Evolutionary conservation across 2,329 filamentous ascomycete genomes (phyloP).

Genomic region (Mycosphaerelloides madeirae): DNA sequence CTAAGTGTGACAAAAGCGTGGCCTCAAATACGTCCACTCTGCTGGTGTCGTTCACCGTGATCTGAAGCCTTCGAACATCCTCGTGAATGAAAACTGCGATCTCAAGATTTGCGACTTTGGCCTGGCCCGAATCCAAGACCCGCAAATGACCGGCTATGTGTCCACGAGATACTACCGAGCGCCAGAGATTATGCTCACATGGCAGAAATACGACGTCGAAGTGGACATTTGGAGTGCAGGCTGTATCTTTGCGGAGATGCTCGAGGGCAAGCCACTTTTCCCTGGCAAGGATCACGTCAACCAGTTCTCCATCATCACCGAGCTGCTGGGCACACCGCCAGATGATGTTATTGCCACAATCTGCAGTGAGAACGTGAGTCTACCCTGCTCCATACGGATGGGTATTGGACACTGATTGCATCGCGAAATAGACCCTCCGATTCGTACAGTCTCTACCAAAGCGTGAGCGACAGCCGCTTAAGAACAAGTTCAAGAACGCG

Average conservation of each 20-base stretch:
- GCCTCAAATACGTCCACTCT: conserved; percentile 97
- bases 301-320: conserved; percentile 99
- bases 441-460: conserved; percentile 97
- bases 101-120: conserved; percentile 99
- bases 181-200: conserved; percentile 99
- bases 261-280: conserved; percentile 96
- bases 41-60: conserved; percentile 97
- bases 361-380: conserved; percentile 75
- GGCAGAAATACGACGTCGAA: conserved; percentile 99
- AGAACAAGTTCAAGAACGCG: conserved; percentile 90
- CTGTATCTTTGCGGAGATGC: conserved; percentile 99
- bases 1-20: conserved; percentile 57
- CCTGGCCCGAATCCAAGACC: conserved; percentile 93
- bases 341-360: conserved; percentile 99
- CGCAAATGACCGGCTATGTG: conserved; percentile 99
- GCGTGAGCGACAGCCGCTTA: conserved; percentile 81
- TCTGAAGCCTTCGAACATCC: conserved; percentile 96
- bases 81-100: conserved; percentile 99
- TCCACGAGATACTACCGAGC: conserved; percentile 98
- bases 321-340: conserved; percentile 89
- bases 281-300: conserved; percentile 99
- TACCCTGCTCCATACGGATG: conserved; percentile 47
- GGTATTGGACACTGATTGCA: conserved; percentile 19
- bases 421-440: conserved; percentile 66
- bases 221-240: conserved; percentile 99